Base-by-base conservation (phyloP, 2,329 filamentous ascomycete species). In the Talaromyces sp. region DNA sequence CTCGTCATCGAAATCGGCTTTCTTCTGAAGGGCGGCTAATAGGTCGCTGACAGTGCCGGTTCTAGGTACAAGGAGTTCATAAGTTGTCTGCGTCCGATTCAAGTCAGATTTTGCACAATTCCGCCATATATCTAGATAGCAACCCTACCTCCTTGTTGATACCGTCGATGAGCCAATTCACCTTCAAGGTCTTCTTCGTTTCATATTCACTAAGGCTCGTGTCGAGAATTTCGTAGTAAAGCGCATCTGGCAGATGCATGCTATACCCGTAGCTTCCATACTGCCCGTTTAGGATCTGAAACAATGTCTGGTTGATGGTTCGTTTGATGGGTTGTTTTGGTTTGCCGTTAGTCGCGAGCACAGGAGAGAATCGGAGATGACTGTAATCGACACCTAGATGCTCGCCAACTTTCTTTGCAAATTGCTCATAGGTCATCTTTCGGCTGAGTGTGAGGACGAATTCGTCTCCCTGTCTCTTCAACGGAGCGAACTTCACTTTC, bases 181-280 rank as follows among this genome's bases (percentile, higher is more conserved):
- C 77, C 72, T 89, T 93, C 62, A 97, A 78, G 58, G 79, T 84
- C 78, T 95, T 97, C 78, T 96, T 94, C 58, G 89, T 94, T 69
- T 99, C 94, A 43, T 96, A 81, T 73, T 99, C 95, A 22, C 89
- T 89, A 48, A 99, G 77, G 67, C 91, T 96, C 79, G 97, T 96
- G 62, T 99, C 94, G 40, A 99, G 78, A 28, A 97, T 84, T 72
- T 99, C 94, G 69, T 92, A 99, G 72, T 87, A 97, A 54, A 99
- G 79, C 0, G 88, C 84, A 73, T 97, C 93, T 19, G 82, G 76
- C 56, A 86, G 83, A 68, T 91, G 89, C 58, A 77, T 72, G 60
- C 83, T 82, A 64, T 86, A 89, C 53, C 87, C 81, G 64, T 91
- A 88, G 10, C 82, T 82, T 63, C 85, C 85, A 55, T 89, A 89